Evolutionary conservation across 2,329 filamentous ascomycete genomes (phyloP), one percentile per base, ranked within the genome.

Genomic region (Tympanopsis confertula): DNA sequence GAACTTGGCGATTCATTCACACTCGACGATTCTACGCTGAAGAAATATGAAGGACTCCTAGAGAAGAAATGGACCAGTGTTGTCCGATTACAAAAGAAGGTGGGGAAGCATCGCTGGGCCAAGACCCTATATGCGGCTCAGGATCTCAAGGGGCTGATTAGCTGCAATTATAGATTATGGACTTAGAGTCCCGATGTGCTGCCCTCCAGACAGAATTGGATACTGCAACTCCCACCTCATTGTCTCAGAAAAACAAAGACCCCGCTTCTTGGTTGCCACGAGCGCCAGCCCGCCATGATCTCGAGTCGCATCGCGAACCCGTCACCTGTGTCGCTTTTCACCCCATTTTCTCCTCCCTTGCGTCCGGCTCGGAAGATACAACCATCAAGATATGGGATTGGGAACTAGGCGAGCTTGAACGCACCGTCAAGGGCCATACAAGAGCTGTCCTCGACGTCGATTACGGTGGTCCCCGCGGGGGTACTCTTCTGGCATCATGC

Each of bases 31-130:
- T 72, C 74, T 14, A 94, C 86, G 15, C 73, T 81, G 38, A 94
- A 94, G 67, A 94, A 94, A 63, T 96, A 95, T 63, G 87, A 94
- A 61, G 84, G 85, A 2, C 62, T 96, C 19, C 63, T 96, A 47
- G 89, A 96, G 69, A 95, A 94, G 74, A 96, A 96, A 68, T 96
- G 89, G 89, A 96, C 89, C 15, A 91, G 86, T 51, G 83, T 96
- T 19, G 87, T 95, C 51, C 74, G 89, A 43, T 61, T 96, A 58
- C 89, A 96, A 63, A 95, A 94, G 62, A 96, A 94, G 83, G 86
- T 83, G 61, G 37, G 59, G 45, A 38, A 33, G 20, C 30, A 20
- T 22, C 10, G 10, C 24, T 13, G 12, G 19, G 22, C 19, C 32
- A 36, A 20, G 29, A 32, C 37, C 14, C 15, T 35, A 35, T 19